Evolutionary conservation across 495 filamentous ascomycete species (phyloP), one percentile per base, ranked within the genome.

Genomic region (Aspergillus haitiensis): DNA sequence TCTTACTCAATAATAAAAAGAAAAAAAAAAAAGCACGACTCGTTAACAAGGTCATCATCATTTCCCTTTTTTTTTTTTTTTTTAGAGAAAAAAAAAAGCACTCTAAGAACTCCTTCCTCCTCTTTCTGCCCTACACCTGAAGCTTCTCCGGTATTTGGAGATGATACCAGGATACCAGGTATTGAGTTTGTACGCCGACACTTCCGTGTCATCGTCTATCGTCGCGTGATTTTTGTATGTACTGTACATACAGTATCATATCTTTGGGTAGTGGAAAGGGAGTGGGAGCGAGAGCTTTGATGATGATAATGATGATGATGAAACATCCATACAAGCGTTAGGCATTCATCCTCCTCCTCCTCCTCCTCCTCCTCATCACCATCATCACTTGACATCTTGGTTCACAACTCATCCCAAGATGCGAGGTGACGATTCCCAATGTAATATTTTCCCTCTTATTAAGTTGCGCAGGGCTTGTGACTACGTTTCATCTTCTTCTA

Each of bases 171-270:
- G 21, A 16, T 46, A 8, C 48, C 27, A 37, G 51, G 37, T 50
- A 32, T 52, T 59, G 8, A 4, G 49, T 49, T 53, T 13, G 33
- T 39, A 53, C 39, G 33, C 27, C 5, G 37, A 50, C 42, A 51
- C 13, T n/a, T 52, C 21, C 40, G 48, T 34, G 33, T 48, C 48
- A 57, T 21, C 7, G 7, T 46, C 21, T 27, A 27, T 53, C 40
- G 39, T 59, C 56, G 56, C 49, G 56, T 59, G 56, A 52, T 59
- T 34, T 34, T 11, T 27, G 21, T 27, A 27, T 27, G 21, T 27
- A 27, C 21, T 27, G 21, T 27, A 27, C 21, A 27, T 27, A 18
- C 27, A 42, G 11, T 37, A 37, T n/a, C n/a, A 33, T 16, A 11
- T 16, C 37, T 47, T 31, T 27, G 48, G 56, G 48, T 45, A 6